phyloP scores from a whole-genome alignment of 345 rosid species.

The Odontarrhena argentea region DNA sequence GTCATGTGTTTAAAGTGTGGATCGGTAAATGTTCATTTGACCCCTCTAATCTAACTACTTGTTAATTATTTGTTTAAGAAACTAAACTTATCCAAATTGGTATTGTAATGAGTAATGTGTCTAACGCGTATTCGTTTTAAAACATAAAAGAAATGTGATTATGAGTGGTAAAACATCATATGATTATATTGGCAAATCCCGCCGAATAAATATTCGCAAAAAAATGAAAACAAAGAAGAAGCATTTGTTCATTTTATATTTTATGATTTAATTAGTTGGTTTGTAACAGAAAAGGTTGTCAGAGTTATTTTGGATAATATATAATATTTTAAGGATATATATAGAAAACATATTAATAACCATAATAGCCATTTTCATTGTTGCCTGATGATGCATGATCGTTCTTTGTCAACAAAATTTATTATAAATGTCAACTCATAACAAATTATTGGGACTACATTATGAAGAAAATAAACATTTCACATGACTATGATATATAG shows the following conservation, averaged over 20 bases:
- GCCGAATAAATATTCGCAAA: no score
- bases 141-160: no score
- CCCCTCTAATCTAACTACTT: not conserved
- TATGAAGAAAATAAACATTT: not conserved
- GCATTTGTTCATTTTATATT: not conserved
- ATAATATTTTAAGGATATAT: no score
- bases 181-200: not conserved
- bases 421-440: slow-evolving; percentile 12
- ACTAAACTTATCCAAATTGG: not conserved
- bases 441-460: not conserved
- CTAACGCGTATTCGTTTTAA: no score
- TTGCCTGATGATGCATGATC: not conserved
- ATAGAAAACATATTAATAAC: not conserved
- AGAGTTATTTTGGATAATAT: no score
- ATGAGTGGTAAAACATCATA: not conserved
- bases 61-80: not conserved
- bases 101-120: no score
- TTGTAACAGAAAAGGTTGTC: no score
- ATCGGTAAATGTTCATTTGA: not conserved
- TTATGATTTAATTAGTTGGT: no score
- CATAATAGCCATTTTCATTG: not conserved
- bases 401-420: not conserved
- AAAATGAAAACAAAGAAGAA: not conserved
- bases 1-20: not conserved
- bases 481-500: not conserved